Percentiles rank a stretch among this genome's conserved stretches.
Evolutionary conservation across 2,329 filamentous ascomycete genomes (phyloP).

Genomic region (Colletotrichum cuscutae): DNA sequence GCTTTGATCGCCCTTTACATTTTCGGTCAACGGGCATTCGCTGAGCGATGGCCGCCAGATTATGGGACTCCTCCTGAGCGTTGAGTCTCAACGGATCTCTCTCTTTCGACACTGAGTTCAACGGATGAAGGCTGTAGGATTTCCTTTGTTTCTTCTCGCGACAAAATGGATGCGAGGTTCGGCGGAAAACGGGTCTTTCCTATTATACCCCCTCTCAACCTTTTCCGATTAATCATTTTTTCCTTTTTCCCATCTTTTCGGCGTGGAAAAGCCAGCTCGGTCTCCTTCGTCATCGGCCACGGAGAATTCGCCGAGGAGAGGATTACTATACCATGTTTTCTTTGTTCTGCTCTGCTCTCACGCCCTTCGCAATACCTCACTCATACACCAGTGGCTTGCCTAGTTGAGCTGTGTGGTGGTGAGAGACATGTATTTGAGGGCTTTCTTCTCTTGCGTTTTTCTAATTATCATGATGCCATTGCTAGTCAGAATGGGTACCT

Average conservation of each 20-base stretch:
- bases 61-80: neutral
- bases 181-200: constrained; percentile 4
- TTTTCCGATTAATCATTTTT: neutral
- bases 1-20: neutral
- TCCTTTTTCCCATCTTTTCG: neutral
- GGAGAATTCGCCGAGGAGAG: neutral
- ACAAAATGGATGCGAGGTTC: constrained; percentile 3
- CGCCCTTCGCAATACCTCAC: neutral
- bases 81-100: neutral
- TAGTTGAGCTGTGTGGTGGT: neutral
- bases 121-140: neutral
- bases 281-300: neutral
- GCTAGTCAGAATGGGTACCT: neutral
- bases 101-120: neutral
- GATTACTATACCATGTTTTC: constrained; percentile 14
- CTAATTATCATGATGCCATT: neutral
- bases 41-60: neutral
- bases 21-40: neutral
- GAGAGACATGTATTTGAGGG: neutral
- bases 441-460: neutral
- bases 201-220: constrained; percentile 13
- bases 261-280: neutral
- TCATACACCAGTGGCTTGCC: neutral
- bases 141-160: constrained; percentile 8
- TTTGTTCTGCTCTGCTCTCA: neutral